Evolutionary conservation across 2,329 filamentous ascomycete genomes (phyloP).

Genomic region (Exserohilum rostratum): DNA sequence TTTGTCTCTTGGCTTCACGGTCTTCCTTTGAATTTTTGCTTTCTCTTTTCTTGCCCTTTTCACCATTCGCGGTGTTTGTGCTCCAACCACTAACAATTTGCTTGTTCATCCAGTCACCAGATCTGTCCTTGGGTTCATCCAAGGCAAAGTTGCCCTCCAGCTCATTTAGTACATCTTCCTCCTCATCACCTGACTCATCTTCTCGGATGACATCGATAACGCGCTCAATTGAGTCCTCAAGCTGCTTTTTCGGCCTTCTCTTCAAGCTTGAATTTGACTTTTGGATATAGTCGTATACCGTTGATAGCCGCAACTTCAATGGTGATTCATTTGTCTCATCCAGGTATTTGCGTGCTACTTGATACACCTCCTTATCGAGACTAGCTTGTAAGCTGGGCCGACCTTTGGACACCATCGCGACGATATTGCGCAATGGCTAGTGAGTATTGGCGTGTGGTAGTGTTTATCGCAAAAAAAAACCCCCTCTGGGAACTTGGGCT

Average conservation of each 20-base stretch:
- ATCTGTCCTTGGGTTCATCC: conserved; percentile 28
- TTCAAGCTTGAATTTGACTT: conserved; percentile 85
- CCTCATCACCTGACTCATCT: conserved; percentile 61
- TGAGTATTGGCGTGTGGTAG: neutral
- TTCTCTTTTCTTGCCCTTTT: conserved; percentile 53
- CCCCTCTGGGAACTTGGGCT: too few relatives aligned
- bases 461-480: too few relatives aligned
- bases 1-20: conserved; percentile 69
- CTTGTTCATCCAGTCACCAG: conserved; percentile 68
- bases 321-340: conserved; percentile 62
- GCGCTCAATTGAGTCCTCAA: conserved; percentile 86
- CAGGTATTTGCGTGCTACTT: conserved; percentile 77
- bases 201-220: conserved; percentile 74
- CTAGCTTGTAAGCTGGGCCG: conserved; percentile 46
- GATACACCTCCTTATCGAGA: conserved; percentile 66
- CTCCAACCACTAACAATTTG: conserved; percentile 67
- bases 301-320: conserved; percentile 62
- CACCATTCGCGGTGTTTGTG: conserved; percentile 36
- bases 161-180: conserved; percentile 58
- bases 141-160: conserved; percentile 51
- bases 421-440: neutral
- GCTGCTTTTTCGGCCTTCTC: conserved; percentile 76
- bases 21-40: conserved; percentile 65
- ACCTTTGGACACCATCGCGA: conserved; percentile 36
- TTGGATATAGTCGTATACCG: conserved; percentile 80